phyloP scores from a whole-genome alignment of 2,329 filamentous ascomycete genomes.

The Fusarium musae region DNA sequence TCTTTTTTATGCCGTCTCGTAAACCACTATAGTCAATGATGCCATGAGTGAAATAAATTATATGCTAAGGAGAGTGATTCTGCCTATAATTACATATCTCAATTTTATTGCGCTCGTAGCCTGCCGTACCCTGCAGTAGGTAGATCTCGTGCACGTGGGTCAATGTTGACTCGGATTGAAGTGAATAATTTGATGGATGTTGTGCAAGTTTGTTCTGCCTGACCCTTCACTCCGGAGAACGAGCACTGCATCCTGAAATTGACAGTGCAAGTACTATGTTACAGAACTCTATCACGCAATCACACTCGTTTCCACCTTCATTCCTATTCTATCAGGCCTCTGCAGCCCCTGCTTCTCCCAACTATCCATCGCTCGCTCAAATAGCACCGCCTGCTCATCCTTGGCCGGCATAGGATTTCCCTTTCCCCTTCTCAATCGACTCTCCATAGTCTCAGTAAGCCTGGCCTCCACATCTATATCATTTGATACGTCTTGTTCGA shows the following conservation, averaged over 20 bases:
- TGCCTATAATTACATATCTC: too few species aligned
- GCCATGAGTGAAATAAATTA: not conserved
- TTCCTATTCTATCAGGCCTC: not conserved
- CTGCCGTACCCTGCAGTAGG: not conserved
- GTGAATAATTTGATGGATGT: not conserved
- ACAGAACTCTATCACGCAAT: not conserved
- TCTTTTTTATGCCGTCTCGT: not conserved
- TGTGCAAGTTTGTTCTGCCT: not conserved
- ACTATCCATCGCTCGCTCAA: not conserved
- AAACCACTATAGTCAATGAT: constrained; percentile 12
- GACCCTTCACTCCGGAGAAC: fast-evolving
- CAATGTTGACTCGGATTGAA: not conserved
- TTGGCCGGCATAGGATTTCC: fast-evolving
- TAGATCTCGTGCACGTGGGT: not conserved
- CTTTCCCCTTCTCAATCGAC: not conserved
- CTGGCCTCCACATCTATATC: not conserved
- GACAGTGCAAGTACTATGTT: not conserved
- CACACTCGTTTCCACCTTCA: not conserved
- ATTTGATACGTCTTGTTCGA: not conserved
- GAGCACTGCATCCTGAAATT: not conserved
- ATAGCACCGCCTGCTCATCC: not conserved
- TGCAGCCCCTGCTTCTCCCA: not conserved
- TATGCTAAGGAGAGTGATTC: too few species aligned
- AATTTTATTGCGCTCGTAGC: not conserved
- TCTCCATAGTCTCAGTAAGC: not conserved